phyloP scores from a whole-genome alignment of 306 rosid genomes.

The Cyclanthera cordifolia region DNA sequence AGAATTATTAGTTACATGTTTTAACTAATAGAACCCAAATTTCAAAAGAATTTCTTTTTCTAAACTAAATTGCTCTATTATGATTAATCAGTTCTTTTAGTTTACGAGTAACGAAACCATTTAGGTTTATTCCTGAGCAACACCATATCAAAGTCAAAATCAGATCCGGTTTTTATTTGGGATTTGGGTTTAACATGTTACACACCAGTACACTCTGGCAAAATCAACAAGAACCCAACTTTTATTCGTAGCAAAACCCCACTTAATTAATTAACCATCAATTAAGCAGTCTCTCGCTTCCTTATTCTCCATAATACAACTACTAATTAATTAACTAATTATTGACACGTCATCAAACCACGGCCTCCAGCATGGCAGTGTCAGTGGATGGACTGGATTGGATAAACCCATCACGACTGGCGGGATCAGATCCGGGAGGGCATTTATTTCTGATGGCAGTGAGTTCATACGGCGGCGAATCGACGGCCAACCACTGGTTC shows the following conservation, averaged over 20 bases:
- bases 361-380: not conserved
- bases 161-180: no score
- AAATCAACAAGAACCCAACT: not conserved
- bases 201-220: no score
- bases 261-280: not conserved
- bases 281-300: not conserved
- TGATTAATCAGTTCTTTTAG: not conserved
- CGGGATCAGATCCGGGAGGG: not conserved
- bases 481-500: constrained; percentile 77
- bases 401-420: not conserved
- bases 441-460: constrained; percentile 40
- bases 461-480: constrained; percentile 50
- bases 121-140: not conserved
- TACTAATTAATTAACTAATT: not conserved
- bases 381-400: not conserved
- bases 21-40: no score
- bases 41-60: no score
- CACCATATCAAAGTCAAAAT: no score
- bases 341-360: not conserved
- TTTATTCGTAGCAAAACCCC: not conserved
- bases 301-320: not conserved
- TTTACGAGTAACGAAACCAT: not conserved
- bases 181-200: no score
- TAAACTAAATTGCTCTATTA: not conserved
- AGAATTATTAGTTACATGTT: no score